phyloP scores from a whole-genome alignment of 768 basidiomycete species.

The Hericium coralloides region DNA sequence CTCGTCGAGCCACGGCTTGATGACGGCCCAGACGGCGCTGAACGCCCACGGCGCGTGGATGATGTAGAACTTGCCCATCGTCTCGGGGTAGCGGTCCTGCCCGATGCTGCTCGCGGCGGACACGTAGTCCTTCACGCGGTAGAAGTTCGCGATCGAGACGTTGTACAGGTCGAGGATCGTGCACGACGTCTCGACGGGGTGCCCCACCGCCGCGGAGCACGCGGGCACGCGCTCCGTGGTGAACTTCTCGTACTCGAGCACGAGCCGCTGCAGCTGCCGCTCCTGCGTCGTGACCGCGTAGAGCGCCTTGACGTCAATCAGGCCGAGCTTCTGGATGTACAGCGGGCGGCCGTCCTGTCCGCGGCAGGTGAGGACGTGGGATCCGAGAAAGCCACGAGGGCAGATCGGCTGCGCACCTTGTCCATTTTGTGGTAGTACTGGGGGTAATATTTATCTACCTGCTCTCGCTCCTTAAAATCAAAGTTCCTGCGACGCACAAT shows the following conservation, averaged over 20 bases:
- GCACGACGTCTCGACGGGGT: conserved; percentile 94
- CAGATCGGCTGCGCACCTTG: conserved; percentile 44
- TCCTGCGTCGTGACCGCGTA: conserved; percentile 78
- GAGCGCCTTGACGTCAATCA: conserved; percentile 79
- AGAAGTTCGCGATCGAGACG: conserved; percentile 70
- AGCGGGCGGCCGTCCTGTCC: conserved; percentile 85
- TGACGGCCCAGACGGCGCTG: conserved; percentile 77
- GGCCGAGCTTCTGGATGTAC: conserved; percentile 90
- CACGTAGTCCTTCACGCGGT: conserved; percentile 89
- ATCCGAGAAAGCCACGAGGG: not conserved
- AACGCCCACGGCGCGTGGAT: conserved; percentile 96
- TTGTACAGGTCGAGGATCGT: conserved; percentile 88
- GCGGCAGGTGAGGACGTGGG: not conserved
- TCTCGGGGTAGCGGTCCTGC: conserved; percentile 88
- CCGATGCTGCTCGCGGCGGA: conserved; percentile 66
- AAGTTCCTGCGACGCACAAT: conserved; percentile 48
- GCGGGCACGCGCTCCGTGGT: conserved; percentile 74
- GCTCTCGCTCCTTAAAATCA: conserved; percentile 72
- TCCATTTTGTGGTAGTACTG: conserved; percentile 96
- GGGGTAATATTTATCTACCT: conserved; percentile 89
- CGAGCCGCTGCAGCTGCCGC: conserved; percentile 81
- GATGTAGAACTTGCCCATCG: conserved; percentile 98
- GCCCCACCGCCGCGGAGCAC: conserved; percentile 59
- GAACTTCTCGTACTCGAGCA: conserved; percentile 91
- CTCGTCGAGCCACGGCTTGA: conserved; percentile 92